Evolutionary conservation across 1,139 yeast species (phyloP), one percentile per base, ranked within the genome.

Genomic region (Pichia sp.): DNA sequence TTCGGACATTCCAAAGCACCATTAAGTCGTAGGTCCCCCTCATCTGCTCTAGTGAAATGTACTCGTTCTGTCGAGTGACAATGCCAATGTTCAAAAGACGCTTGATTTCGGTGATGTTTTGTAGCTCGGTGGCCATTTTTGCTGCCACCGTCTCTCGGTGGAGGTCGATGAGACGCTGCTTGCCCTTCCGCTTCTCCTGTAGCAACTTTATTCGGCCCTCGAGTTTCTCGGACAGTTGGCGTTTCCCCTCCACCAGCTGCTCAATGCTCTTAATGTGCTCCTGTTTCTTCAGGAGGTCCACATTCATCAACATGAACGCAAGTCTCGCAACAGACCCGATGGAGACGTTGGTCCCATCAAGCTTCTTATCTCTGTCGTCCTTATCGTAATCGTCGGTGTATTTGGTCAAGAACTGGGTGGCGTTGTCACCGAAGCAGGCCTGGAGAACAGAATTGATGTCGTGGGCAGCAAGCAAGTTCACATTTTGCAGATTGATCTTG

Each of bases 291-390:
- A 73, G 51, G 65, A 72, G 61, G 47, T 75, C 74, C 27, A 79
- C 70, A 60, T 73, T 76, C 49, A 75, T 64, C 46, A 80, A 64
- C 65, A 78, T 80, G 14, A 75, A 66, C 0, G 80, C 73, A 36
- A 80, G 64, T 24, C 71, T 64, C 20, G 75, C 74, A 1, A 77
- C 68, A 0, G 80, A 66, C 16, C 73, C 69, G 1, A 70, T 64
- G 12, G 66, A 63, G 34, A 50, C 50, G 51, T 20, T 57, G 55
- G 48, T 47, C 1, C 41, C 51, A 34, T 44, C 54, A 6, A 30
- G 14, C 10, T 43, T 48, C 9, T 46, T 33, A 12, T 48, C 41
- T 6, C 50, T 52, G 1, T 43, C 41, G 7, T 43, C 29, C 30
- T 27, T 20, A 24, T 34, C 38, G 38, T n/a, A 27, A 9, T n/a